Evolutionary conservation across 2,329 filamentous ascomycete genomes (phyloP).

Genomic region (Parascedosporium putredinis): DNA sequence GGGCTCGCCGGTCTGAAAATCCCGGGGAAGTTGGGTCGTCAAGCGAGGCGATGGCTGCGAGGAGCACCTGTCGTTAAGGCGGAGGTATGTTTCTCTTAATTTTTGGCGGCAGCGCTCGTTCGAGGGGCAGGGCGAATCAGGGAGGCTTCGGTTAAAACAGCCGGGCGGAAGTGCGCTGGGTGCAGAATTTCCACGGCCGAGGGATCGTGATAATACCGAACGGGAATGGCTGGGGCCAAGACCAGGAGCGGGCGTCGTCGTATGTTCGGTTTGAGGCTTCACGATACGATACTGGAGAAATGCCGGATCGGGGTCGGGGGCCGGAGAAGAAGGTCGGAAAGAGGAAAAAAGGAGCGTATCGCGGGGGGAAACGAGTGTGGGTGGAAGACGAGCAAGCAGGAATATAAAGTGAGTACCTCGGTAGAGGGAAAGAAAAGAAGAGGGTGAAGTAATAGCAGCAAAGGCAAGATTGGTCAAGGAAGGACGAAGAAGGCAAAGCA

Average conservation of each 20-base stretch:
- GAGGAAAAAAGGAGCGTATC: no score
- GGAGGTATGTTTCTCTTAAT: no score
- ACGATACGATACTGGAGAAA: no score
- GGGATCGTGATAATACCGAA: not conserved
- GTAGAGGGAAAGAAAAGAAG: not conserved
- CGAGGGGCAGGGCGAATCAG: not conserved
- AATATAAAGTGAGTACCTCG: not conserved
- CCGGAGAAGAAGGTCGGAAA: no score
- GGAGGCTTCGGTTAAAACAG: not conserved
- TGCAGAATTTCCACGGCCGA: no score
- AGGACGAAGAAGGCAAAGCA: slow-evolving; percentile 2
- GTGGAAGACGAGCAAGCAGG: not conserved
- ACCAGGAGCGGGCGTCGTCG: no score
- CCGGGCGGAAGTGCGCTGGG: not conserved
- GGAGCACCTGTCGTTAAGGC: no score
- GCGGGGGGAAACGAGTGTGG: no score
- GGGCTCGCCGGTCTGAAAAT: not conserved
- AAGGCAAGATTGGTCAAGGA: slow-evolving; percentile 2
- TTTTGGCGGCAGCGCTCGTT: not conserved
- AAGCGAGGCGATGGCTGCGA: not conserved
- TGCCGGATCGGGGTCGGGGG: no score
- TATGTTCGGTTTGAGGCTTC: no score
- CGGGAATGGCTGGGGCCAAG: not conserved
- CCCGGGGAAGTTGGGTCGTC: not conserved
- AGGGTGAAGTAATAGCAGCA: not conserved